These are phyloP conservation scores for Epichloe baconii DNA, from an alignment of 2,329 filamentous ascomycete species.

Conservation along the genomic window DNA sequence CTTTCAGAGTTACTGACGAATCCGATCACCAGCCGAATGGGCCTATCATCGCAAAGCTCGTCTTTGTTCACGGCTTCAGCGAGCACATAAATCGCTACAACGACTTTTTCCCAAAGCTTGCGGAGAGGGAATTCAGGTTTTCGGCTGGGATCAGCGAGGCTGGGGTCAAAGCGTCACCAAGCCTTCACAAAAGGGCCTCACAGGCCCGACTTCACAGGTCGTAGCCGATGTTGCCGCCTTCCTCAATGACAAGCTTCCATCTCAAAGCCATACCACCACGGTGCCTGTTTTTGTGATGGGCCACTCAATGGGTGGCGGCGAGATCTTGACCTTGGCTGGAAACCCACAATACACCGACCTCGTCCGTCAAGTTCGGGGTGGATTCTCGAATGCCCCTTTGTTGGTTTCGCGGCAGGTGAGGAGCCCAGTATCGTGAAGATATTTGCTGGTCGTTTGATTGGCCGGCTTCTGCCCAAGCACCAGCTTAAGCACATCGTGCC, in stretches of 20 bases:
- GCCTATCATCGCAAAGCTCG: conserved; percentile 52
- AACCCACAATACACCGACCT: conserved; percentile 39
- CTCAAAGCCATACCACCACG: conserved; percentile 14
- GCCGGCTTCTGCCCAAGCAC: conserved; percentile 50
- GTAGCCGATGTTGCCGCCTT: conserved; percentile 70
- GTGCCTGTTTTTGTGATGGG: conserved; percentile 72
- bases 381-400: conserved; percentile 65
- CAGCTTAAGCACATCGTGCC: conserved; percentile 57
- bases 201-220: conserved; percentile 60
- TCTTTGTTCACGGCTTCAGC: conserved; percentile 83
- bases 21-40: conserved; percentile 34
- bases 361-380: conserved; percentile 51
- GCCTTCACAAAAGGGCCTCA: conserved; percentile 52
- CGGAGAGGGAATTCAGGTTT: conserved; percentile 57
- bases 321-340: conserved; percentile 51
- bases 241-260: conserved; percentile 44
- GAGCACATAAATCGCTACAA: conserved; percentile 73
- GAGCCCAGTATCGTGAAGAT: conserved; percentile 53
- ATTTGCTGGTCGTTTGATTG: conserved; percentile 51
- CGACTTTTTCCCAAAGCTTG: conserved; percentile 58
- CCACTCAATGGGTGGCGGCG: conserved; percentile 81
- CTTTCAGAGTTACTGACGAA: neutral
- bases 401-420: conserved; percentile 54
- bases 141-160: conserved; percentile 74
- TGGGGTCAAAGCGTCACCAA: conserved; percentile 65